These are phyloP conservation scores for Cladosporium oxysporum DNA, from an alignment of 2,329 filamentous ascomycete species.

Conservation along the genomic window DNA sequence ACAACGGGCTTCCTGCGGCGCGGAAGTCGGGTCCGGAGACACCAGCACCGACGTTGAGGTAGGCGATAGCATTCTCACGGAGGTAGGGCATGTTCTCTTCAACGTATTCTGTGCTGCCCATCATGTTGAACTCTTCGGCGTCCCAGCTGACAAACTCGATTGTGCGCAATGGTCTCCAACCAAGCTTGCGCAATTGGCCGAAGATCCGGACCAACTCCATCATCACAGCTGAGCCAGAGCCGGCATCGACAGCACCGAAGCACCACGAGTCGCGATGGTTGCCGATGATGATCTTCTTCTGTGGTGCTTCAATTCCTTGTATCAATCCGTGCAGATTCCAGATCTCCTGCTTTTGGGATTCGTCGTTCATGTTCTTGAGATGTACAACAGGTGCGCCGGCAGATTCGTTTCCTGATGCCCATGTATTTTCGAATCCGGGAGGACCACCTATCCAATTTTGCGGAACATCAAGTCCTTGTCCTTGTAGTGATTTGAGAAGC, in stretches of 20 bases:
- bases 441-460: conserved; percentile 75
- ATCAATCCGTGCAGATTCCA: conserved; percentile 91
- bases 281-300: conserved; percentile 78
- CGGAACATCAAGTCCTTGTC: conserved; percentile 69
- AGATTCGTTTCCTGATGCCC: conserved; percentile 77
- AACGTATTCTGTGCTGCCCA: conserved; percentile 93
- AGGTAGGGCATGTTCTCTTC: conserved; percentile 77
- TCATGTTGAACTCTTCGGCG: conserved; percentile 86
- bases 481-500: conserved; percentile 73
- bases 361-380: conserved; percentile 84
- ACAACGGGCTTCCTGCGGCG: conserved; percentile 79
- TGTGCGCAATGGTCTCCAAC: conserved; percentile 89
- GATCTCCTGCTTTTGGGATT: conserved; percentile 77
- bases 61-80: conserved; percentile 74
- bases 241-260: conserved; percentile 82
- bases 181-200: conserved; percentile 71
- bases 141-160: conserved; percentile 99
- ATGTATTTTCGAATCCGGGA: conserved; percentile 62
- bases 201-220: conserved; percentile 86
- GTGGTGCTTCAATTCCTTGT: conserved; percentile 75
- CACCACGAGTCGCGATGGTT: conserved; percentile 94
- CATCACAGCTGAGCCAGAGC: conserved; percentile 86
- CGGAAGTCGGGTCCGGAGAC: conserved; percentile 74
- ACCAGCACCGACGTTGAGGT: conserved; percentile 86
- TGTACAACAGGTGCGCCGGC: conserved; percentile 65